A percentile compares a stretch with the other conserved stretches of the same genome.
phyloP scores from a whole-genome alignment of 208 protist genomes.

The Trypanosoma caninum region DNA sequence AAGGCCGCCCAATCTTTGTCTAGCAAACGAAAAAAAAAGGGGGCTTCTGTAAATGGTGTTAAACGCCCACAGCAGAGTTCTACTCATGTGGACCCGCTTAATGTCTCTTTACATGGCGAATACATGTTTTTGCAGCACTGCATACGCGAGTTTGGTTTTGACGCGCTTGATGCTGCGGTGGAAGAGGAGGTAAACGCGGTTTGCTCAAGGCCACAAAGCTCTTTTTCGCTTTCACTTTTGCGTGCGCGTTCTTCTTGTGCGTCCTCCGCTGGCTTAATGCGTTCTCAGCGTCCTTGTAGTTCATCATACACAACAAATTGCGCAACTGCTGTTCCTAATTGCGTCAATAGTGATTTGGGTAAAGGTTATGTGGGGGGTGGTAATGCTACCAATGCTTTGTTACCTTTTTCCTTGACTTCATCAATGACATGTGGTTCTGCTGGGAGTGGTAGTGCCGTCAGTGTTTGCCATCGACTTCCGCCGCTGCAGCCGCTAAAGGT shows the following conservation, averaged over 20 bases:
- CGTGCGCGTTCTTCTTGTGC: constrained; percentile 30
- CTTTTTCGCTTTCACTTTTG: constrained; percentile 41
- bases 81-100: constrained; percentile 58
- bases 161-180: constrained; percentile 45
- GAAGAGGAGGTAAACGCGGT: constrained; percentile 36
- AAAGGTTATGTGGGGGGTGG: not conserved
- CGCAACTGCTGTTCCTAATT: not conserved
- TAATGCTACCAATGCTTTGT: not conserved
- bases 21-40: not conserved
- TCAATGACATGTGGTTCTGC: constrained; percentile 1
- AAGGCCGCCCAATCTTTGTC: not conserved
- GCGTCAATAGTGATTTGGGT: not conserved
- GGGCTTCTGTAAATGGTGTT: not conserved
- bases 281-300: not conserved
- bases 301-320: not conserved
- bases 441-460: not conserved
- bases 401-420: not conserved
- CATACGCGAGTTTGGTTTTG: constrained; percentile 60
- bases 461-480: constrained; percentile 13
- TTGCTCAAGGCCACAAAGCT: constrained; percentile 65
- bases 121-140: constrained; percentile 70
- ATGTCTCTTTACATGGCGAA: constrained; percentile 57
- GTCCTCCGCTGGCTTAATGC: not conserved
- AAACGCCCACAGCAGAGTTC: not conserved
- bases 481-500: constrained; percentile 2